A percentile compares a stretch with the other conserved stretches of the same genome.
Conservation (phyloP, 352 stramenopile species). For the Globisporangium uncinulatum region DNA sequence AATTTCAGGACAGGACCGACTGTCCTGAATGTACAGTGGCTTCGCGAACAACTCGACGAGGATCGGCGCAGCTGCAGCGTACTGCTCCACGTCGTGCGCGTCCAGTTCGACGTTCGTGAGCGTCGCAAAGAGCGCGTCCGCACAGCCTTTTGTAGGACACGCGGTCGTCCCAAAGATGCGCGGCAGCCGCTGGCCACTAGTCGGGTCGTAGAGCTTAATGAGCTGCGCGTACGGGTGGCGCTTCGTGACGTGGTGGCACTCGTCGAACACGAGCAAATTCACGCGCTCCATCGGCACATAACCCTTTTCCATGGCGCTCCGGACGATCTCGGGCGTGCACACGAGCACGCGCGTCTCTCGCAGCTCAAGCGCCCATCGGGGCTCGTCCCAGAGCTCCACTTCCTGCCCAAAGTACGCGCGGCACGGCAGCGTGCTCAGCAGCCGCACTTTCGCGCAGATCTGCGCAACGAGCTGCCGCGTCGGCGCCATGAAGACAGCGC, state of each 20-base stretch:
- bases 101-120: constrained; percentile 69
- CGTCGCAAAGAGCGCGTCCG: constrained; percentile 57
- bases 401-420: constrained; percentile 43
- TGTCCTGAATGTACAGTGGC: not conserved
- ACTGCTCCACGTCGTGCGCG: constrained; percentile 40
- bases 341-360: constrained; percentile 66
- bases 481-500: constrained; percentile 78
- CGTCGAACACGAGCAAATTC: constrained; percentile 87
- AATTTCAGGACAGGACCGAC: not conserved
- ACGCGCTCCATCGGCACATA: constrained; percentile 74
- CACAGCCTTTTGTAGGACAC: constrained; percentile 65
- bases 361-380: constrained; percentile 57
- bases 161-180: constrained; percentile 86
- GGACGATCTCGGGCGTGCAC: constrained; percentile 83
- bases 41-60: constrained; percentile 53
- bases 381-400: constrained; percentile 57
- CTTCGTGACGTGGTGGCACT: constrained; percentile 88
- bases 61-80: constrained; percentile 63
- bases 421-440: constrained; percentile 50
- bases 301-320: constrained; percentile 78
- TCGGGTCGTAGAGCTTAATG: constrained; percentile 76
- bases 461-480: constrained; percentile 79
- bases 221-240: constrained; percentile 87
- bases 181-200: constrained; percentile 27
- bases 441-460: constrained; percentile 68